Base-by-base conservation (phyloP, 1,139 yeast genomes). In the Geotrichum citri-aurantii region DNA sequence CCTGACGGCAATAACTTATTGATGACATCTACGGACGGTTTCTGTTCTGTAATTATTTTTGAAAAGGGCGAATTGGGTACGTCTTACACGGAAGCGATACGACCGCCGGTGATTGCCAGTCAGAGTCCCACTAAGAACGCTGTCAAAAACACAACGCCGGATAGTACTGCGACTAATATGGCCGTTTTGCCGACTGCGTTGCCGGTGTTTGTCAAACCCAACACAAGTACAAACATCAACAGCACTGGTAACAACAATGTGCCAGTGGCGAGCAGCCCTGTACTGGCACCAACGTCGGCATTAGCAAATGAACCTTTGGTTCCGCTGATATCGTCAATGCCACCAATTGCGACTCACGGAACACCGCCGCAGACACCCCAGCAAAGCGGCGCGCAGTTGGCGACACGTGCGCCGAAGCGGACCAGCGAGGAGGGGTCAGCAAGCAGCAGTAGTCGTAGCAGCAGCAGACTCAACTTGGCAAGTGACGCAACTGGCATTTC, bases 1-100 rank as follows among this genome's bases (percentile, higher is more conserved):
- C 73, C 75, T 2, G 90, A 88, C 69, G 99, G 98, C 0, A 73
- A 74, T n/a, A 75, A 81, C 19, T 73, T 93, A 29, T 76, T 92
- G 63, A 79, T 87, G 37, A 83, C 96, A n/a, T 88, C 97, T 0
- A 87, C 96, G 0, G 99, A 95, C 71, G 99, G 99, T 24, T 92
- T 90, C 68, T 88, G 97, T 66, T 87, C 97, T 0, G 79, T 80
- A 48, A 72, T 90, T 2, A 72, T 75, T 5, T 82, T 88, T 60
- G 80, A 79, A 2, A 69, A 71, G 1, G 79, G 73, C 1, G 77
- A 79, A 23, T 78, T 88, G 55, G 95, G 95, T 0, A 76, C 72
- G 46, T 66, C 60, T 1, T 69, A 68, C 50, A 58, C 60, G 4
- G 64, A 59, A 3, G 52, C 63, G 5, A 47, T 21, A 12, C 57